Conservation (phyloP, 306 rosid species). For the Acacia confusa region DNA sequence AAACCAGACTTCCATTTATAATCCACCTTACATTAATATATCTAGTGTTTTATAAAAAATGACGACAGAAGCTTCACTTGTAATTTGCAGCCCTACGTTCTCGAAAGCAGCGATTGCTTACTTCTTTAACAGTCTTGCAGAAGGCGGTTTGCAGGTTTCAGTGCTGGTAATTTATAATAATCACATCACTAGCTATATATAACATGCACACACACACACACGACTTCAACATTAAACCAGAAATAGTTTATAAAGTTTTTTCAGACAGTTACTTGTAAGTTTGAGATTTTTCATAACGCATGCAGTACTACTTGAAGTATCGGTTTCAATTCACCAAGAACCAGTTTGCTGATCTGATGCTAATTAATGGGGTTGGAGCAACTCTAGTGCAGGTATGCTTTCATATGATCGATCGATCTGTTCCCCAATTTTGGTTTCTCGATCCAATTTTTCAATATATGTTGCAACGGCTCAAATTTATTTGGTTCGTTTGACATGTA, state of each 20-base stretch:
- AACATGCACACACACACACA: not conserved
- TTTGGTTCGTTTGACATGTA: not conserved
- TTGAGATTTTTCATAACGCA: not conserved
- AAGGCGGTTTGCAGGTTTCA: slow-evolving; percentile 65
- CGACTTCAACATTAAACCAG: not conserved
- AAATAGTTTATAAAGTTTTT: not conserved
- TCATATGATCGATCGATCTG: not conserved
- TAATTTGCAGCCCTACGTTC: slow-evolving; percentile 61
- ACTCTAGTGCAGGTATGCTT: slow-evolving; percentile 66
- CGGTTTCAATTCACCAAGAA: slow-evolving; percentile 76
- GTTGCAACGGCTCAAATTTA: not conserved
- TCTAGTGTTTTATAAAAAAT: too few species aligned
- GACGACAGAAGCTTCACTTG: not conserved
- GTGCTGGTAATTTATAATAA: slow-evolving; percentile 45
- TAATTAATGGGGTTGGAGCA: slow-evolving; percentile 59
- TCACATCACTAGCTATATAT: not conserved
- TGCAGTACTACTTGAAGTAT: slow-evolving; percentile 86
- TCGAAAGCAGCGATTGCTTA: slow-evolving; percentile 66
- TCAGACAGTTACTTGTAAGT: not conserved
- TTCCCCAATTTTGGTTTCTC: not conserved
- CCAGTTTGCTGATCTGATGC: slow-evolving; percentile 87
- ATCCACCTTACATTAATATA: too few species aligned
- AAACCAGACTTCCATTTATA: too few species aligned
- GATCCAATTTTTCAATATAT: not conserved
- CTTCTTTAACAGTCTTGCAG: slow-evolving; percentile 76